Evolutionary conservation across 108 stramenopile genomes (phyloP).

Genomic region (Conticribra weissflogii): DNA sequence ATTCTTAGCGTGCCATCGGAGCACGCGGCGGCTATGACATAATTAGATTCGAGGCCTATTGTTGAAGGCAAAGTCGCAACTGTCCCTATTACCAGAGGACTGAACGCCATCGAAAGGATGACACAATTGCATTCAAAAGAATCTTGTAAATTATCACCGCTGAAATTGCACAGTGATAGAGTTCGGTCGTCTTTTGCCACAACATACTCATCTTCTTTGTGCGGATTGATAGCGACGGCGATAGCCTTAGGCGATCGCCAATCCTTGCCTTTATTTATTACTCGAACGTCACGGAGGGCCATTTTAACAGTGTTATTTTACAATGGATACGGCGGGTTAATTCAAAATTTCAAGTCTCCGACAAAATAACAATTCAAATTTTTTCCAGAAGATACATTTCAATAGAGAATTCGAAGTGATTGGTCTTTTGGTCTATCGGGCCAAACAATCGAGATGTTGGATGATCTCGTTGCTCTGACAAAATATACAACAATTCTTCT

Average conservation of each 20-base stretch:
- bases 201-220: neutral
- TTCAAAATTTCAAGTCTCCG: no score
- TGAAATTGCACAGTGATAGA: neutral
- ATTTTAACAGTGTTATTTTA: neutral
- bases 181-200: neutral
- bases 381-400: no score
- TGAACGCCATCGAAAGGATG: neutral
- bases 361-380: no score
- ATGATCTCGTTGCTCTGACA: no score
- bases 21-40: slow-evolving; percentile 57
- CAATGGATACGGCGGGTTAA: neutral
- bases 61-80: no score
- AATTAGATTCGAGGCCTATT: slow-evolving; percentile 33
- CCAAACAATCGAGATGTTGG: no score
- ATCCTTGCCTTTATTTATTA: neutral
- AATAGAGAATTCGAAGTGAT: no score
- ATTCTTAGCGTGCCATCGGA: slow-evolving; percentile 64
- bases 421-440: no score
- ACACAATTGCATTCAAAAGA: neutral
- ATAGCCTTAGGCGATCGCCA: neutral
- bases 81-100: neutral
- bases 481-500: no score
- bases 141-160: neutral
- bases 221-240: neutral
- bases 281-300: neutral